phyloP scores from a whole-genome alignment of 2,329 filamentous ascomycete genomes.

The Paradendryphiella salina region DNA sequence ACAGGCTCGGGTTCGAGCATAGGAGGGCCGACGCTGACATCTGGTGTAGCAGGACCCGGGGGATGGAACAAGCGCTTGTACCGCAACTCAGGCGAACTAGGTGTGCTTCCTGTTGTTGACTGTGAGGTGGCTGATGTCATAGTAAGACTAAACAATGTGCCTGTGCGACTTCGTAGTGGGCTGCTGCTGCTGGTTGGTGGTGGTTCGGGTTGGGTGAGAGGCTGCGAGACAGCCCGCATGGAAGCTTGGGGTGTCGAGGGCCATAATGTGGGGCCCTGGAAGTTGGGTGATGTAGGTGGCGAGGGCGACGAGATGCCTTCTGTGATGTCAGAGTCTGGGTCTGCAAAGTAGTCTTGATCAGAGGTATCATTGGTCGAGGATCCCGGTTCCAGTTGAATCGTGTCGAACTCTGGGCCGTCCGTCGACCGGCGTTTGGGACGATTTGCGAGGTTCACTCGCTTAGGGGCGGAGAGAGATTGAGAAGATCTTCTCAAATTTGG shows the following conservation, averaged over 20 bases:
- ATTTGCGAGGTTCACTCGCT: constrained; percentile 20
- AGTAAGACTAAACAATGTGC: constrained; percentile 26
- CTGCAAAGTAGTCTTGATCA: constrained; percentile 39
- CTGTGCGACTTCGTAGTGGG: constrained; percentile 20
- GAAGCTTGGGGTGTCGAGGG: constrained; percentile 27
- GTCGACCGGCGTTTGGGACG: constrained; percentile 4
- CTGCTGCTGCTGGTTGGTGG: constrained; percentile 12
- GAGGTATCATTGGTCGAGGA: constrained; percentile 40
- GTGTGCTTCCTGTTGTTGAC: constrained; percentile 7
- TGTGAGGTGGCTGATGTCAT: constrained; percentile 28
- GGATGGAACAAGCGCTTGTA: constrained; percentile 51
- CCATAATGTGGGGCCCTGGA: constrained; percentile 28
- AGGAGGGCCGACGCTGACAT: constrained; percentile 17
- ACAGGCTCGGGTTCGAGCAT: not conserved
- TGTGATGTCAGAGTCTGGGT: constrained; percentile 40
- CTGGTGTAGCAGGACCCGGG: constrained; percentile 20
- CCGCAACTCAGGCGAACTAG: constrained; percentile 46
- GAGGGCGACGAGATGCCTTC: constrained; percentile 40
- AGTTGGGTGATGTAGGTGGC: constrained; percentile 33
- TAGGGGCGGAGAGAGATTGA: constrained; percentile 11
- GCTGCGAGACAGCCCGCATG: constrained; percentile 32
- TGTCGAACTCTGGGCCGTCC: constrained; percentile 4
- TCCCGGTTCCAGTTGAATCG: constrained; percentile 23
- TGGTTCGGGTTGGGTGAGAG: constrained; percentile 20
- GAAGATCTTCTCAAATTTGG: constrained; percentile 11